Base-by-base conservation (phyloP, 495 filamentous ascomycete species). In the Hypoxylon fuscum region DNA sequence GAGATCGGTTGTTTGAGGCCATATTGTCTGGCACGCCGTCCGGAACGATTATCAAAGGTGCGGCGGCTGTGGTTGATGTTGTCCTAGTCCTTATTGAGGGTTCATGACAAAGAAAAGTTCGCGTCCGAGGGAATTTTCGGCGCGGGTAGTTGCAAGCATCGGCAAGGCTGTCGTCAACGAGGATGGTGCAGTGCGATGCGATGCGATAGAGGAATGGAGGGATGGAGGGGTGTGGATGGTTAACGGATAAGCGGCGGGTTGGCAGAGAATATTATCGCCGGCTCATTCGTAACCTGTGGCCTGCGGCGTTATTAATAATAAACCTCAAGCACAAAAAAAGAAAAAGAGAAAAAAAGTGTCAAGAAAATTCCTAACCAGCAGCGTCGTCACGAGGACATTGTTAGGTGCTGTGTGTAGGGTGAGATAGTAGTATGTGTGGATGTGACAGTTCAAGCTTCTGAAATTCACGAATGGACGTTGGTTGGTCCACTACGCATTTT, bases 371-470 rank as follows among this genome's bases (percentile, higher is more conserved):
- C 37, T 25, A 58, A 37, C 47, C 2, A 47, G 54, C 34, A 44
- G 56, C 46, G 46, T 54, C 47, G 57, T 66, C 63, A 66, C 63
- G 57, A 66, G 63, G 63, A 66, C 63, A 66, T 47, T 37, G 51
- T 52, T 56, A 62, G 46, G 52, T 58, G 38, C 55, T 50, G 23
- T 44, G 23, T 44, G 55, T 55, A 56, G 44, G 49, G 56, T 66
- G 38, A 66, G 62, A 52, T 60, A 51, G 62, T 62, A 54, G 53
- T 41, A 43, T 48, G 53, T 48, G 53, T 62, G 54, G 59, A 61
- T 67, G 59, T 44, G 48, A 62, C 58, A 59, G 55, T 66, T n/a
- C 51, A 56, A 66, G 63, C 63, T 62, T 66, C 57, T 62, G 63
- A 66, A 66, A 61, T 62, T 61, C 23, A 20, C 35, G 29, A 38